phyloP scores from a whole-genome alignment of 1,284 basidiomycete genomes.

The Ustilago esculenta region DNA sequence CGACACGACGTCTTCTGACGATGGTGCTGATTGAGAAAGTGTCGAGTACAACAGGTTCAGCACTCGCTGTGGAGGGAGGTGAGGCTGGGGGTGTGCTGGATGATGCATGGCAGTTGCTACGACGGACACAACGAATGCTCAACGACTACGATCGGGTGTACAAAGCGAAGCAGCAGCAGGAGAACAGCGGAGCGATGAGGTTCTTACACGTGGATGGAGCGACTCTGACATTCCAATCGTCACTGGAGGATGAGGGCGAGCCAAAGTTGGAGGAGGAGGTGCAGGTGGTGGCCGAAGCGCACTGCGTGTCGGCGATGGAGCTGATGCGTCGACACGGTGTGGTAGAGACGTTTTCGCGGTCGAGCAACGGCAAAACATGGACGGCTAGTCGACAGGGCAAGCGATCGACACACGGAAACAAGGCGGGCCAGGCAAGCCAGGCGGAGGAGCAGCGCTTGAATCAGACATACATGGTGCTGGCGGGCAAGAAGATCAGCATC shows the following conservation, averaged over 20 bases:
- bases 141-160: slow-evolving; percentile 36
- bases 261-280: slow-evolving; percentile 27
- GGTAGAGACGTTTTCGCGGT: slow-evolving; percentile 44
- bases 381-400: slow-evolving; percentile 22
- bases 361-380: slow-evolving; percentile 48
- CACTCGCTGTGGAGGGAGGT: neutral
- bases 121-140: slow-evolving; percentile 35
- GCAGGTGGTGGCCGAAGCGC: slow-evolving; percentile 29
- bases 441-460: neutral
- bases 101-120: slow-evolving; percentile 37
- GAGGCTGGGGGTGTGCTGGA: slow-evolving; percentile 6
- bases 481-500: slow-evolving; percentile 47
- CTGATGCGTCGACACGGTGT: slow-evolving; percentile 35
- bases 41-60: neutral
- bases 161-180: neutral
- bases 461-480: slow-evolving; percentile 45
- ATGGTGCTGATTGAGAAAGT: slow-evolving; percentile 31
- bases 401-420: neutral
- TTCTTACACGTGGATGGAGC: slow-evolving; percentile 43
- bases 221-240: slow-evolving; percentile 27
- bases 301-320: slow-evolving; percentile 35
- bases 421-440: neutral
- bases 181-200: slow-evolving; percentile 1
- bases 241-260: slow-evolving; percentile 8
- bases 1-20: slow-evolving; percentile 33